Evolutionary conservation across 192 early-diverging fungal genomes (phyloP).

Genomic region (Umbelopsis isabellina): DNA sequence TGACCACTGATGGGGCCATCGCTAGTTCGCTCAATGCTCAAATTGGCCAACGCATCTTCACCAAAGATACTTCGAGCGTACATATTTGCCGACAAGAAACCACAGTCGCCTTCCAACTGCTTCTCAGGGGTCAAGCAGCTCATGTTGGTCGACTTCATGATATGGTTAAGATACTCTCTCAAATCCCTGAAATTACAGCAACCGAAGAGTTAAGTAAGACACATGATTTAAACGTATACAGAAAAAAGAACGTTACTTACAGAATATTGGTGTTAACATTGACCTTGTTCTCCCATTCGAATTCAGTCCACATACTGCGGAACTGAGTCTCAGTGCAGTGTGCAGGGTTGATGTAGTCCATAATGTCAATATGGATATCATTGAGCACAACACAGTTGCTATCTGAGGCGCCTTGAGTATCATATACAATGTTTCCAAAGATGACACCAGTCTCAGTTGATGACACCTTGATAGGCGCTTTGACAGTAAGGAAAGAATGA

Average conservation of each 20-base stretch:
- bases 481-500: conserved; percentile 92
- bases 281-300: conserved; percentile 99
- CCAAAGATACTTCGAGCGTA: conserved; percentile 97
- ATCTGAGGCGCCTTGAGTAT: conserved; percentile 90
- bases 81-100: conserved; percentile 97
- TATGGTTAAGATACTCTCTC: conserved; percentile 85
- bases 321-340: conserved; percentile 92
- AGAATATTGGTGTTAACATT: conserved; percentile 93
- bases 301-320: conserved; percentile 98
- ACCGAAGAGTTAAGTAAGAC: neutral
- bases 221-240: neutral
- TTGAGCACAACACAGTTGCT: conserved; percentile 93
- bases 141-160: conserved; percentile 97
- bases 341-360: conserved; percentile 98
- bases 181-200: conserved; percentile 63
- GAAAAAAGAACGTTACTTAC: conserved; percentile 45
- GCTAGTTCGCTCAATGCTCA: conserved; percentile 86
- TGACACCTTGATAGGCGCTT: conserved; percentile 98
- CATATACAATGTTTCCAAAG: conserved; percentile 98
- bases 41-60: conserved; percentile 97
- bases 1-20: conserved; percentile 88
- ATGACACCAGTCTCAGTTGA: conserved; percentile 98
- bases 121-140: conserved; percentile 95
- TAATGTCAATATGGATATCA: conserved; percentile 98
- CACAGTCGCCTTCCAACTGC: conserved; percentile 92